Base-by-base conservation (phyloP, 192 early-diverging fungal genomes). In the Coemansia sp. region DNA sequence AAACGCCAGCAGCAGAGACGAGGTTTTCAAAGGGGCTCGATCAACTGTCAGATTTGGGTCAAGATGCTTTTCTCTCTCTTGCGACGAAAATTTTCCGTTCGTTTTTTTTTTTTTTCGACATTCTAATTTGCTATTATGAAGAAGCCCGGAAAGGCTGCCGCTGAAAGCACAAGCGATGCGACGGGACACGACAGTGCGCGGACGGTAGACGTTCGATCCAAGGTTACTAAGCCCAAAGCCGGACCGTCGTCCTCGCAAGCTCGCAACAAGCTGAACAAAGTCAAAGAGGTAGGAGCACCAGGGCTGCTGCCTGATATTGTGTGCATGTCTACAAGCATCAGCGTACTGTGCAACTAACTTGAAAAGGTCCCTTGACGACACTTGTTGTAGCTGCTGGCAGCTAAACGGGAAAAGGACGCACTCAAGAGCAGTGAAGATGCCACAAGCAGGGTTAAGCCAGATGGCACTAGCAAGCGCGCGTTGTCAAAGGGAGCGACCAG, bases 211-310 rank as follows among this genome's bases (percentile, higher is more conserved):
- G 18, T 1, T 18, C 59, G 59, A 61, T 61, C 59, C 43, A 76
- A 63, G 47, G 74, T 76, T 38, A 66, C 65, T 18, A 70, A 70
- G 44, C 27, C 60, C 64, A 36, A 70, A 36, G 33, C 27, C 24
- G 13, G 64, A 43, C 55, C 34, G 16, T 61, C 59, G 16, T 40
- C 34, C 34, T 38, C 64, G 24, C 54, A 77, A 9, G 59, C 70
- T 2, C 66, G 41, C 31, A 76, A 65, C 31, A 76, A 71, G 63
- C 66, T 75, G 16, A 72, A 69, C 38, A 76, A 74, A 18, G 67
- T 85, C 41, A 74, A 73, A 55, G 71, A 73, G 67, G 62, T 80
- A 71, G 49, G 40, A 34, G 38, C 13, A 27, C 43, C 16, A 22
- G 18, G 20, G 62, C 22, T 38, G 34, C 1, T 61, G n/a, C 22